Evolutionary conservation across 2,329 filamentous ascomycete genomes (phyloP).

Genomic region (Dendrostoma leiphaemia): DNA sequence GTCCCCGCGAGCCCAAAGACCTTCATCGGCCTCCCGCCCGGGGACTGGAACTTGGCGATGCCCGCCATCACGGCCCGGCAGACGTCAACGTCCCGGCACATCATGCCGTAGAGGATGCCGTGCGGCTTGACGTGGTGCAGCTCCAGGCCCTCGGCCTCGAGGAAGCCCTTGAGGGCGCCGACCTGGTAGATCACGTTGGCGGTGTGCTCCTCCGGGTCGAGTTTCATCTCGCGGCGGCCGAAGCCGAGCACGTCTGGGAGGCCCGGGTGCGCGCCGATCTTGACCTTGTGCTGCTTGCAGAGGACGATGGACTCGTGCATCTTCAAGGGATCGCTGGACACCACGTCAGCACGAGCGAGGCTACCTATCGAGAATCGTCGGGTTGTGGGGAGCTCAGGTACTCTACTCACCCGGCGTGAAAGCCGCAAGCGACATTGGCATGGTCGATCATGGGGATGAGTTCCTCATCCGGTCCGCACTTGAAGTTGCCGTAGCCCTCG

Average conservation of each 20-base stretch:
- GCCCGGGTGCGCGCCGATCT: constrained; percentile 61
- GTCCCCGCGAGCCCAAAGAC: constrained; percentile 28
- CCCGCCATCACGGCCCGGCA: constrained; percentile 26
- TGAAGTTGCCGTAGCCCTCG: constrained; percentile 45
- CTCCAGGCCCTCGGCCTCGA: constrained; percentile 53
- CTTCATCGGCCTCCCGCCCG: constrained; percentile 9
- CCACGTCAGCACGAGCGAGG: too few species aligned
- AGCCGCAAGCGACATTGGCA: constrained; percentile 59
- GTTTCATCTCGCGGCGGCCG: constrained; percentile 59
- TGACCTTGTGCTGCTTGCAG: constrained; percentile 56
- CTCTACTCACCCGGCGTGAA: constrained; percentile 61
- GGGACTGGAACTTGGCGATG: constrained; percentile 19
- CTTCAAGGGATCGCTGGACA: constrained; percentile 61
- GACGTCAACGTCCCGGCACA: constrained; percentile 24
- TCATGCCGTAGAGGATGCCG: constrained; percentile 29
- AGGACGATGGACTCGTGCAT: constrained; percentile 59
- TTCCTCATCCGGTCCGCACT: constrained; percentile 54
- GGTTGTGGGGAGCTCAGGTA: too few species aligned
- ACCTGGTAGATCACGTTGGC: constrained; percentile 62
- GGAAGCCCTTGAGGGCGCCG: constrained; percentile 58
- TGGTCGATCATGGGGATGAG: constrained; percentile 59
- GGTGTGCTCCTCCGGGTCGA: constrained; percentile 54
- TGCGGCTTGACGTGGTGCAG: constrained; percentile 64
- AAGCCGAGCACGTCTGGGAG: constrained; percentile 66
- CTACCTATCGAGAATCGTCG: too few species aligned